Conservation (phyloP, 768 basidiomycete genomes). For the Tricholoma sp. region DNA sequence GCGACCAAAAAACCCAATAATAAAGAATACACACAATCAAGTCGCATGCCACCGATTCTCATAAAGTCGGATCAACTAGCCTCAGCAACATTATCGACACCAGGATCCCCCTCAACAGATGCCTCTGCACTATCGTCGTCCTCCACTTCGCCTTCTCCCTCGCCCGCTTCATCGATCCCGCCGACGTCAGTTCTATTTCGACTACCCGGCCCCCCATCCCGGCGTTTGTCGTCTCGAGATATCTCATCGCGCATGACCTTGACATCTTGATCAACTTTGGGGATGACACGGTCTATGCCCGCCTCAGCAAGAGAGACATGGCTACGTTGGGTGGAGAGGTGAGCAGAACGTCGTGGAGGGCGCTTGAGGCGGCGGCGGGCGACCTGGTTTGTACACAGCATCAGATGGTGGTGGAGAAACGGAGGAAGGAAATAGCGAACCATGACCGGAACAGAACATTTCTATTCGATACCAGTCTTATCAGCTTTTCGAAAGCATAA, state of each 20-base stretch:
- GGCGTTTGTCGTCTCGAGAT: slow-evolving; percentile 56
- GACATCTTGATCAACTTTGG: slow-evolving; percentile 82
- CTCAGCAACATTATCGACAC: slow-evolving; percentile 30
- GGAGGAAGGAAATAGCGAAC: slow-evolving; percentile 25
- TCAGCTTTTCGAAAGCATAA: slow-evolving; percentile 1
- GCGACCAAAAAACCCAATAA: not conserved
- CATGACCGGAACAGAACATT: slow-evolving; percentile 96
- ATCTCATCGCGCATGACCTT: slow-evolving; percentile 77
- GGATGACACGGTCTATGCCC: slow-evolving; percentile 81
- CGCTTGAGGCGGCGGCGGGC: slow-evolving; percentile 88
- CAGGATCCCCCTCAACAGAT: slow-evolving; percentile 13
- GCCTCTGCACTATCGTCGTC: slow-evolving; percentile 27
- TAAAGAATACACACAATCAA: not conserved
- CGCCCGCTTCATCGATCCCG: slow-evolving; percentile 18
- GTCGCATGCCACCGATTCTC: not conserved
- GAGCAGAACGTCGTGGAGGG: slow-evolving; percentile 74
- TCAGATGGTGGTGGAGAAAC: not conserved
- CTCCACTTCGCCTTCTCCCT: slow-evolving; percentile 24
- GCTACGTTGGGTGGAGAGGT: slow-evolving; percentile 73
- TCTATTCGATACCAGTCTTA: slow-evolving; percentile 34
- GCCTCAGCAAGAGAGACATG: slow-evolving; percentile 86
- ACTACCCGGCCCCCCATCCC: slow-evolving; percentile 32
- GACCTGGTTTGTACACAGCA: slow-evolving; percentile 30
- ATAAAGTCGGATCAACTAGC: not conserved
- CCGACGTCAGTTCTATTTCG: slow-evolving; percentile 15